A percentile compares a stretch with the other conserved stretches of the same genome.
Evolutionary conservation across 2,329 filamentous ascomycete species (phyloP).

Genomic region (Diaporthe ilicicola): DNA sequence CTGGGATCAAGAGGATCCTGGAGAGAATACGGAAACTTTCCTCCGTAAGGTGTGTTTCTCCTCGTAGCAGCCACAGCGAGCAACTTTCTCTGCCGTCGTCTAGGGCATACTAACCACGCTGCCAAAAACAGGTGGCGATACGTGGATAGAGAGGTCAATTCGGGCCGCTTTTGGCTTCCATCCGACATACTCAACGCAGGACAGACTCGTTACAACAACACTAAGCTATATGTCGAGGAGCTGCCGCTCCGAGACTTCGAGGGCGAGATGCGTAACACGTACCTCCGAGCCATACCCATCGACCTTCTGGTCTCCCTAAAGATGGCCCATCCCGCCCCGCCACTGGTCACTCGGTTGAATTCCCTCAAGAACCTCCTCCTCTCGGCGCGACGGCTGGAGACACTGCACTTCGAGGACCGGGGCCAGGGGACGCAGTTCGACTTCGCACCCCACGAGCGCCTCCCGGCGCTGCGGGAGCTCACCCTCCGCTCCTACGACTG

Average conservation of each 20-base stretch:
- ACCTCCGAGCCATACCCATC: slow-evolving; percentile 50
- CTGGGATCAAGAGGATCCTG: slow-evolving; percentile 47
- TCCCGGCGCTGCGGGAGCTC: slow-evolving; percentile 53
- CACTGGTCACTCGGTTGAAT: slow-evolving; percentile 50
- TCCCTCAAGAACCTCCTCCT: slow-evolving; percentile 54
- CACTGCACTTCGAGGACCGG: slow-evolving; percentile 53
- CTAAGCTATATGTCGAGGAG: slow-evolving; percentile 50
- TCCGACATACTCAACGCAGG: slow-evolving; percentile 47
- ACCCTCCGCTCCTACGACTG: slow-evolving; percentile 58
- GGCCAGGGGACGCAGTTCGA: slow-evolving; percentile 55
- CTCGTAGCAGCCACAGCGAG: no score
- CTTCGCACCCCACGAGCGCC: slow-evolving; percentile 49
- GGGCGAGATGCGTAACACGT: slow-evolving; percentile 44
- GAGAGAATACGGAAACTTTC: slow-evolving; percentile 46
- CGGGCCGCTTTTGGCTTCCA: slow-evolving; percentile 46
- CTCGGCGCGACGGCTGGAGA: slow-evolving; percentile 45
- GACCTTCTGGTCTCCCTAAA: slow-evolving; percentile 50
- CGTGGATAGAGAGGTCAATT: slow-evolving; percentile 41
- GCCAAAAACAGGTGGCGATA: slow-evolving; percentile 49
- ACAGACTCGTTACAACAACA: slow-evolving; percentile 41
- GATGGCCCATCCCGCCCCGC: slow-evolving; percentile 49
- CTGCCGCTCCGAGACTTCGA: slow-evolving; percentile 50
- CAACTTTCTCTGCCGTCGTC: neutral
- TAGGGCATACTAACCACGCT: neutral
- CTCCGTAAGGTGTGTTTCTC: slow-evolving; percentile 48